Evolutionary conservation across 306 rosid genomes (phyloP).

Genomic region (Oxytropis ochrocephala): DNA sequence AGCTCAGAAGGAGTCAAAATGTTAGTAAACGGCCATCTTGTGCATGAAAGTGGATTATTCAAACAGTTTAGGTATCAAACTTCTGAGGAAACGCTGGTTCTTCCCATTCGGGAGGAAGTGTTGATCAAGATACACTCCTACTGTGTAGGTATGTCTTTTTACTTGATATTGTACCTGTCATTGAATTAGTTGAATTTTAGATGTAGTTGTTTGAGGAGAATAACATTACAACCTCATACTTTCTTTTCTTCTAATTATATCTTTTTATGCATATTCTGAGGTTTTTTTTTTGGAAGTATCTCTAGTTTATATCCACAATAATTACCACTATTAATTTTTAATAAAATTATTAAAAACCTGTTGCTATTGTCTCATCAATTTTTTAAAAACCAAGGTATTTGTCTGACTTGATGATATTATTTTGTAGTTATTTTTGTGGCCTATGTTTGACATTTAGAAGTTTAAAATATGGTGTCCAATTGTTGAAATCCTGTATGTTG

Average conservation of each 20-base stretch:
- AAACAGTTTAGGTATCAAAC: too few relatives aligned
- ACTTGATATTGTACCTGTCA: too few relatives aligned
- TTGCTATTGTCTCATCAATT: not conserved
- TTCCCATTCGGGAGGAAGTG: too few relatives aligned
- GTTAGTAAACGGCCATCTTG: too few relatives aligned
- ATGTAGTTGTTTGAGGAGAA: not conserved
- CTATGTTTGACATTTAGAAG: not conserved
- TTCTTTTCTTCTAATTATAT: not conserved
- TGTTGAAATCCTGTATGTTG: not conserved
- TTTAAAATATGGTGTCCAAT: not conserved
- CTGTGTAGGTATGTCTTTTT: too few relatives aligned
- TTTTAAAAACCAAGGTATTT: not conserved
- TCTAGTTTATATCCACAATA: not conserved
- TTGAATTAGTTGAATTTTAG: not conserved
- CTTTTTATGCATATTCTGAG: not conserved
- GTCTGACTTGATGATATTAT: not conserved
- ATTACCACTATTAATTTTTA: not conserved
- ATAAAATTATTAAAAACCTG: not conserved
- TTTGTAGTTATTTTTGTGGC: not conserved
- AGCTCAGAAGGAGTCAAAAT: too few relatives aligned
- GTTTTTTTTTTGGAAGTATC: not conserved
- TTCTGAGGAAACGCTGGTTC: too few relatives aligned
- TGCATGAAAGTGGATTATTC: too few relatives aligned
- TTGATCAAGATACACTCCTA: too few relatives aligned
- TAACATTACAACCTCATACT: not conserved